A percentile compares a stretch with the other conserved stretches of the same genome.
These are phyloP conservation scores for Podospora appendiculata DNA, from an alignment of 495 filamentous ascomycete species.

Conservation along the genomic window DNA sequence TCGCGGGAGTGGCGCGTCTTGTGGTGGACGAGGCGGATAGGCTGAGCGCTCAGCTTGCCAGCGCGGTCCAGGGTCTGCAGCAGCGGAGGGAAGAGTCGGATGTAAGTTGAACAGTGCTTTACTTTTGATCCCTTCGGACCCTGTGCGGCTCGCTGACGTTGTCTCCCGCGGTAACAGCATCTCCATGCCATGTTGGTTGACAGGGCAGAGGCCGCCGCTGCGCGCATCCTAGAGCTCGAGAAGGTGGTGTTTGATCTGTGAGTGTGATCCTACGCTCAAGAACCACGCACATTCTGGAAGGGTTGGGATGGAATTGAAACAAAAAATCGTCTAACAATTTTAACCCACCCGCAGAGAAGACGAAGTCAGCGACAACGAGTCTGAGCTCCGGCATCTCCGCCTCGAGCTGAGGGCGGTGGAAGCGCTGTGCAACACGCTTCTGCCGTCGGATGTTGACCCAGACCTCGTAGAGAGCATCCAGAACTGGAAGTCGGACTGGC, in stretches of 20 bases:
- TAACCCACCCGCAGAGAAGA: constrained; percentile 15
- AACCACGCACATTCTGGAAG: too few species aligned
- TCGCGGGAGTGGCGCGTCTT: constrained; percentile 8
- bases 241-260: constrained; percentile 39
- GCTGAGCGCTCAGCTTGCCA: constrained; percentile 29
- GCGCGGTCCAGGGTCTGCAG: constrained; percentile 28
- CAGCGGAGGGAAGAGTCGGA: constrained; percentile 43
- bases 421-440: constrained; percentile 36
- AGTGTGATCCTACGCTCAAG: too few species aligned
- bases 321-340: too few species aligned
- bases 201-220: constrained; percentile 43
- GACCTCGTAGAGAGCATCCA: constrained; percentile 37
- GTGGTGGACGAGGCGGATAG: constrained; percentile 34
- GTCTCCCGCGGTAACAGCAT: constrained; percentile 25
- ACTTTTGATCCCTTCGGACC: neutral
- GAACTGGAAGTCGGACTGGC: constrained; percentile 39
- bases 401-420: constrained; percentile 47
- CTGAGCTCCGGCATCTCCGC: constrained; percentile 42
- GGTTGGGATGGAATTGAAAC: too few species aligned
- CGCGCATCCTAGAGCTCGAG: constrained; percentile 44
- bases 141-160: neutral
- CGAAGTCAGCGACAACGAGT: constrained; percentile 18
- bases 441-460: constrained; percentile 25
- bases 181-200: constrained; percentile 44
- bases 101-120: constrained; percentile 18